Conservation (phyloP, 225 moss, liverwort and hornwort genomes). For the Thuidium tamariscinum region DNA sequence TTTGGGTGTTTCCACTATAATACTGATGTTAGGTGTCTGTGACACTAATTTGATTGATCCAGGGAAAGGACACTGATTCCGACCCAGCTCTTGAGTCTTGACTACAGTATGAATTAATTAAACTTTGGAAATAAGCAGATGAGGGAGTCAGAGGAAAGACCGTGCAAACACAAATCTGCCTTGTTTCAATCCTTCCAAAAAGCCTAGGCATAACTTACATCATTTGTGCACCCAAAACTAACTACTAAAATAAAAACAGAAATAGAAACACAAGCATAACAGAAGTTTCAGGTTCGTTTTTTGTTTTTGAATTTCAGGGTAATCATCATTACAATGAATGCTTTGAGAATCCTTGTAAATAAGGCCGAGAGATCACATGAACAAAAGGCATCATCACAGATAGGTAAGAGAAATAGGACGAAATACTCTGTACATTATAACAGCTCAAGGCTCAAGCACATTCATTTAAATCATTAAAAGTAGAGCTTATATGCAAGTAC, state of each 20-base stretch:
- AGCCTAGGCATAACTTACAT: not conserved
- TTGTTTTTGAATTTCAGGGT: not conserved
- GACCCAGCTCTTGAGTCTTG: not conserved
- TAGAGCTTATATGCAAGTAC: not conserved
- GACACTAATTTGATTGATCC: not conserved
- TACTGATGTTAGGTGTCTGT: no score
- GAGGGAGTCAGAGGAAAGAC: not conserved
- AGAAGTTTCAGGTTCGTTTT: not conserved
- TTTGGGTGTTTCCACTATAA: no score
- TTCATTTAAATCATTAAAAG: not conserved
- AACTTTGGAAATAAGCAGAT: not conserved
- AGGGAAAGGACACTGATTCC: not conserved
- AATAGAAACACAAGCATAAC: not conserved
- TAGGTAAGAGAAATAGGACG: not conserved
- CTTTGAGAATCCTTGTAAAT: not conserved
- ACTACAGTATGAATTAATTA: not conserved
- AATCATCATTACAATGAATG: not conserved
- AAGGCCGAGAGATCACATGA: not conserved
- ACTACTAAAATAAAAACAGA: not conserved
- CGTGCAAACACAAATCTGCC: not conserved
- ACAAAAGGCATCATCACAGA: not conserved
- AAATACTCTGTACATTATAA: not conserved
- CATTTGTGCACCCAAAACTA: not conserved
- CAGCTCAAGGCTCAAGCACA: not conserved
- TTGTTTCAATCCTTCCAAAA: not conserved